Evolutionary conservation across 108 stramenopile species (phyloP).

Genomic region (Skeletonema potamos): DNA sequence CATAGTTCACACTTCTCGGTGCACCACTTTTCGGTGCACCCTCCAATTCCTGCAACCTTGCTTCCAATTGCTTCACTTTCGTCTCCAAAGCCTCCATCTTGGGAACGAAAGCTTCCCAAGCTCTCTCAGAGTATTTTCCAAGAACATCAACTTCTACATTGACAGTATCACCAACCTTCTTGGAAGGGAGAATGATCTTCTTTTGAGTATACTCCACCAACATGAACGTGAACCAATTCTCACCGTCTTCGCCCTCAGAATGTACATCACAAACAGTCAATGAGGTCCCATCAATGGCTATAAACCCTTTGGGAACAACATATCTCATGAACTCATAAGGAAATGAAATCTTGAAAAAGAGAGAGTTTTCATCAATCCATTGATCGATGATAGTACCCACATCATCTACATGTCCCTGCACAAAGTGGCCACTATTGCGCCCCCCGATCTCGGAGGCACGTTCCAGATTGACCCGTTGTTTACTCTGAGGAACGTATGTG

Average conservation of each 20-base stretch:
- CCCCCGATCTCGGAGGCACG: slow-evolving; percentile 90
- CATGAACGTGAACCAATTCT: slow-evolving; percentile 96
- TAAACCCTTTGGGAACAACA: slow-evolving; percentile 98
- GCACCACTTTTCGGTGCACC: too few species aligned
- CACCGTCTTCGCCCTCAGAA: slow-evolving; percentile 49
- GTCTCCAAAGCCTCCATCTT: slow-evolving; percentile 83
- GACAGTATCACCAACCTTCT: slow-evolving; percentile 73
- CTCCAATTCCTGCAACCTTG: slow-evolving; percentile 35
- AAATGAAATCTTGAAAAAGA: slow-evolving; percentile 84
- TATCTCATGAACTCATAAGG: slow-evolving; percentile 73
- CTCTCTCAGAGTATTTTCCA: slow-evolving; percentile 90
- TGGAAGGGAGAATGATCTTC: slow-evolving; percentile 85
- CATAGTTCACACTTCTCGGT: neutral
- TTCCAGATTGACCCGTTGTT: slow-evolving; percentile 86
- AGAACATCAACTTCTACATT: slow-evolving; percentile 98
- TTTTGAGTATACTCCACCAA: slow-evolving; percentile 98
- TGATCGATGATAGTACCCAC: slow-evolving; percentile 80
- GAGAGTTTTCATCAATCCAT: slow-evolving; percentile 86
- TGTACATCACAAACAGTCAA: slow-evolving; percentile 92
- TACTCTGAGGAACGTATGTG: neutral
- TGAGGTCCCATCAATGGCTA: slow-evolving; percentile 96
- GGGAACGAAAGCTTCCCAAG: slow-evolving; percentile 71
- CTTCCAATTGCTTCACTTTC: slow-evolving; percentile 68
- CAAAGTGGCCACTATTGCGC: slow-evolving; percentile 95
- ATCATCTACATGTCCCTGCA: slow-evolving; percentile 98